Evolutionary conservation across 352 stramenopile genomes (phyloP).

Genomic region (Aphanomyces invadans): DNA sequence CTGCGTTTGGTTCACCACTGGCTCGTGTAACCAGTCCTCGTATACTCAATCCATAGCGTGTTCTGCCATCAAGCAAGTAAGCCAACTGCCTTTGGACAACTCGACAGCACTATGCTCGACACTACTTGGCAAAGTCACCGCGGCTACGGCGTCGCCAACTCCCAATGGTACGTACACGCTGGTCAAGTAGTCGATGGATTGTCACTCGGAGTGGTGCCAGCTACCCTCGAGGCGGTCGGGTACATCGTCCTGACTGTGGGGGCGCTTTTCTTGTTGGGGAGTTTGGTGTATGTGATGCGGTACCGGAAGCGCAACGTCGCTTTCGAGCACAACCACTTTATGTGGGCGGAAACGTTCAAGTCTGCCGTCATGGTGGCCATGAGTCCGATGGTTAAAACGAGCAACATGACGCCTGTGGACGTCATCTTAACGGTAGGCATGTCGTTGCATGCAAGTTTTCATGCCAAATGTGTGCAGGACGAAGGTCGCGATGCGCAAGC

Average conservation of each 20-base stretch:
- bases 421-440: not conserved
- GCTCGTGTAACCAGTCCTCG: not conserved
- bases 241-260: slow-evolving; percentile 13
- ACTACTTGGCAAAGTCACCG: no score
- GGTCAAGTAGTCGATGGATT: not conserved
- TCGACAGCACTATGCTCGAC: no score
- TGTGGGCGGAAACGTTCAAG: slow-evolving; percentile 22
- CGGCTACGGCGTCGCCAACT: no score
- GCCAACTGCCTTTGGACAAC: not conserved
- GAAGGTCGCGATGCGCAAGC: not conserved
- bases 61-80: not conserved
- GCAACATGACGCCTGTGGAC: not conserved
- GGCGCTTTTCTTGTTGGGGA: not conserved
- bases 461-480: no score
- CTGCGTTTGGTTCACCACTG: slow-evolving; percentile 3
- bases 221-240: not conserved
- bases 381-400: not conserved
- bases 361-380: slow-evolving; percentile 3
- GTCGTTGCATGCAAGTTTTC: no score
- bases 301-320: not conserved
- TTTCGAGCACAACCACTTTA: slow-evolving; percentile 1
- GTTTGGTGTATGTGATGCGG: not conserved
- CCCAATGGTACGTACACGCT: not conserved
- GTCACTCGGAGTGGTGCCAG: not conserved
- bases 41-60: not conserved